Base-by-base conservation (phyloP, 305 asterid genomes). In the Ajuga reptans region DNA sequence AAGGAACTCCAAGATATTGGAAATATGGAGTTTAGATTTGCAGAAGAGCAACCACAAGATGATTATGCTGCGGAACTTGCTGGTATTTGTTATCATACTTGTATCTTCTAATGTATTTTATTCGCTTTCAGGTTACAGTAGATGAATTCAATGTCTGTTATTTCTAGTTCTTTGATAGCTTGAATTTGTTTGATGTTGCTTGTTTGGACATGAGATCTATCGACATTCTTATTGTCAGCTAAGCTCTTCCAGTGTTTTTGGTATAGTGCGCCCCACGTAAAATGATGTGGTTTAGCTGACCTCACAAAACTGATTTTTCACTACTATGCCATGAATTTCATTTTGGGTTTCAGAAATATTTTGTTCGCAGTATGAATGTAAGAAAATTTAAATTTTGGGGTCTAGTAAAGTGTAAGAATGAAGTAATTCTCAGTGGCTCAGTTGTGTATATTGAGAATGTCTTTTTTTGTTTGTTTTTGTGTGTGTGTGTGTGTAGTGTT, bases 31-130 rank as follows among this genome's bases (percentile, higher is more conserved):
- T 93, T 93, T 66, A 83, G 87, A 78, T 93, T 87, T 84, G 92
- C 94, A 15, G 97, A 93, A 81, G 96, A 93, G 83, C 95, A 90
- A 78, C 95, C 95, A 76, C 97, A 90, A 71, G 99, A 90, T 83
- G 99, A 93, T 74, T 93, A 93, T 81, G 99, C 96, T 69, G 87
- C 96, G 12, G 95, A 89, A 79, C 99, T 93, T 85, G 85, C 99
- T 78, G 96, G 97, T 92, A 83, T 73, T 75, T 66, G 14, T 53
- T 11, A 18, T 61, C 52, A 27, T 54, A 7, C 31, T 58, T 53
- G 18, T 74, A 59, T 21, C 57, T 16, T 49, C 43, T 67, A 37
- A 27, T 16, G 51, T 52, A 65, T 76, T 49, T 7, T 50, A 8
- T 55, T 46, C 43, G 41, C 71, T 57, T 41, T 42, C 59, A 16